These are phyloP conservation scores for Yamadazyma dushanensis DNA, from an alignment of 1,139 yeast genomes.

Conservation along the genomic window DNA sequence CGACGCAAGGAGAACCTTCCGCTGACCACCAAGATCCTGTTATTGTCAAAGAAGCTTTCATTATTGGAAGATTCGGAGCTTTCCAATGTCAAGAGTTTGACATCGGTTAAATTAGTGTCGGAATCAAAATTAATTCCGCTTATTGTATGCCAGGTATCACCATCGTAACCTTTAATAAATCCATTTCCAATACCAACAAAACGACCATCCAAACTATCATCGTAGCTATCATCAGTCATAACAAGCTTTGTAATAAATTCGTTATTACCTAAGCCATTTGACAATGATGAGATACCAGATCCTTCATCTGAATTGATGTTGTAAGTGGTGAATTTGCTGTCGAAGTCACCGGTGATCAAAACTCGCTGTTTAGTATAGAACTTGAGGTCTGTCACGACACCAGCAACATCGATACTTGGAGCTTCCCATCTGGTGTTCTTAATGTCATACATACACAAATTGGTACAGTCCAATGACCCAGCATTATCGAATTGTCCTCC, in stretches of 20 bases:
- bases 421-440: constrained; percentile 54
- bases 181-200: constrained; percentile 57
- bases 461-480: constrained; percentile 58
- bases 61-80: constrained; percentile 25
- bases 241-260: constrained; percentile 30
- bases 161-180: constrained; percentile 52
- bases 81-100: constrained; percentile 39
- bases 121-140: constrained; percentile 31
- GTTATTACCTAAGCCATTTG: constrained; percentile 7
- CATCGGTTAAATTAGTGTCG: constrained; percentile 36
- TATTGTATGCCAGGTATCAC: constrained; percentile 44
- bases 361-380: constrained; percentile 52
- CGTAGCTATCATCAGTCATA: constrained; percentile 35
- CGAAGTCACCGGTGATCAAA: constrained; percentile 63
- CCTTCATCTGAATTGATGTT: constrained; percentile 42
- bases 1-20: constrained; percentile 56
- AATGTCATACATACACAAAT: constrained; percentile 69
- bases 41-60: constrained; percentile 37
- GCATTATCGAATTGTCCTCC: constrained; percentile 75
- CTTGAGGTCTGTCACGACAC: constrained; percentile 60
- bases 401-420: constrained; percentile 36
- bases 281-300: constrained; percentile 12
- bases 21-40: constrained; percentile 55
- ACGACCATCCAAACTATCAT: constrained; percentile 41
- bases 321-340: constrained; percentile 49